Evolutionary conservation across 495 filamentous ascomycete species (phyloP), one percentile per base, ranked within the genome.

Genomic region (Elasticomyces elasticus): DNA sequence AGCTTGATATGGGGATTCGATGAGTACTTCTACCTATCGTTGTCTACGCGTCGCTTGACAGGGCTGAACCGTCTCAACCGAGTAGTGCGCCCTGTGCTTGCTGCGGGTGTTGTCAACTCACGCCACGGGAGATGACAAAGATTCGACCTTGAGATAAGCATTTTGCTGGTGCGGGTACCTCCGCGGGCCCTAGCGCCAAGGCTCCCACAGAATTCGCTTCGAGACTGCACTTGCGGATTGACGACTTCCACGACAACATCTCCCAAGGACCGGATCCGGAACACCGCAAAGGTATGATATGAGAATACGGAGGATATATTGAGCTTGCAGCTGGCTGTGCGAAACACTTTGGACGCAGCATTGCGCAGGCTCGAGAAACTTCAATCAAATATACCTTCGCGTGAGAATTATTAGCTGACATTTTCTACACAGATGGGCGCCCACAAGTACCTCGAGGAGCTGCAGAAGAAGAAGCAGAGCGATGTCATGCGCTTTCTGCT

Each of bases 401-500:
- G n/a, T 19, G 31, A 6, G 15, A 17, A 15, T 13, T 27, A 49
- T 31, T 37, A 17, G 60, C 64, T 68, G 41, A 69, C 60, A 44
- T 26, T 41, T 22, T 55, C 12, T 22, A 33, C 48, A 38, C 58
- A 70, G 65, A 71, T 69, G 68, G 68, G 68, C 56, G 68, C 68
- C 56, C 84, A 92, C 74, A 96, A 96, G 78, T 96, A 96, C 78
- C 86, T 97, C 75, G 92, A 97, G 80, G 92, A 98, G 81, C 84
- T 98, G 72, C 87, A 94, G 71, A 97, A 97, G 87, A 95, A 95
- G 86, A 98, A 98, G 87, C 92, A 98, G 81, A 94, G 87, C 69
- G 92, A 98, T 76, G 85, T 97, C 63, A 84, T 96, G 75, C 91
- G 89, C 79, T 98, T 98, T 82, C 82, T 98, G 75, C 87, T 94